Base-by-base conservation (phyloP, 2,329 filamentous ascomycete genomes). In the Dactylellina sp. region DNA sequence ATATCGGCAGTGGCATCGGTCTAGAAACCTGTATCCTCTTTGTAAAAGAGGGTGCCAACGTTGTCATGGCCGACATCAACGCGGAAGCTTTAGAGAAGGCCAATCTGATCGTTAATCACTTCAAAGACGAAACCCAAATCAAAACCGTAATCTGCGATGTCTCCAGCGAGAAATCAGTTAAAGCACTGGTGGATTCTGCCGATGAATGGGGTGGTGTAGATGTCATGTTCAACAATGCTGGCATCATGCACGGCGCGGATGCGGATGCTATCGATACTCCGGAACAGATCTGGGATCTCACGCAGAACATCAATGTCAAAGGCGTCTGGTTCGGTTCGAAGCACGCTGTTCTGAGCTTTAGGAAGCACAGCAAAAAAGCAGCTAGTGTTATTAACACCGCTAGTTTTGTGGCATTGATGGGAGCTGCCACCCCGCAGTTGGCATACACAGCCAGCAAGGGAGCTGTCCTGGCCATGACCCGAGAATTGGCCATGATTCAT, bases 281-380 rank as follows among this genome's bases (percentile, higher is more conserved):
- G 56, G 92, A 97, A 84, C 89, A 88, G 79, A 93, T 97, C 84
- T 97, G 93, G 93, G 92, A 97, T 79, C 84, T 96, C 77, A 97
- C 93, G 2, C 92, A 96, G 75, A 89, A 88, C 81, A 96, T 97
- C 85, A 97, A 97, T 82, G 93, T 97, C 82, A 97, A 97, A 87
- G 93, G 93, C 46, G 93, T 97, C n/a, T 97, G 93, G 93, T 97
- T 88, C 81, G 93, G 93, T 74, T 90, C 89, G 86, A 97, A 97
- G 86, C 92, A 97, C 81, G 92, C 93, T 5, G 89, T 97, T 25
- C 84, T 94, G 56, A 87, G 91, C 47, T 85, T 97, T 78, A 89
- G 93, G 76, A 89, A 88, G 78, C 85, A 96, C 84, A 86, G 87
- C 63, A 97, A 97, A 88, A 87, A 84, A 47, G 87, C 86, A 78